Percentiles rank a stretch among this genome's conserved stretches.
Evolutionary conservation across 2,329 filamentous ascomycete species (phyloP).

Genomic region (Trichoderma cornu-damae): DNA sequence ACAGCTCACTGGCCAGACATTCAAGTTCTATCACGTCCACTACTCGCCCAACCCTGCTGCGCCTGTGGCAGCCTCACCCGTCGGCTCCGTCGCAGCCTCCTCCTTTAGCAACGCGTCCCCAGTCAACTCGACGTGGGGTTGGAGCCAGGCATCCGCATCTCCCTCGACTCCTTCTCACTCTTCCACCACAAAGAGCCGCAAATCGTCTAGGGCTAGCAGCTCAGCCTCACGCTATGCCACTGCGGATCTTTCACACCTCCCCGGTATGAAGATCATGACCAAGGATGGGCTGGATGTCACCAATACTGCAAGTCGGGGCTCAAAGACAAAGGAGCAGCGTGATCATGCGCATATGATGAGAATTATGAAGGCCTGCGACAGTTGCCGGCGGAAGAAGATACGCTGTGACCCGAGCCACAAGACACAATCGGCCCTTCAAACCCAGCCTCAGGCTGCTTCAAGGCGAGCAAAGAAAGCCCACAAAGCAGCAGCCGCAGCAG

Average conservation of each 20-base stretch:
- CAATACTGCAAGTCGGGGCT: conserved; percentile 55
- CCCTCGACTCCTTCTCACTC: conserved; percentile 29
- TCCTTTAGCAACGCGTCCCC: conserved; percentile 46
- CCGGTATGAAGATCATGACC: conserved; percentile 63
- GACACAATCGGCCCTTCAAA: conserved; percentile 38
- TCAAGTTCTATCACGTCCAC: conserved; percentile 56
- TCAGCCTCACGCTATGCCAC: conserved; percentile 28
- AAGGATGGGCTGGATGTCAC: conserved; percentile 59
- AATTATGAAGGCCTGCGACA: conserved; percentile 62
- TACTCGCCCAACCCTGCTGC: conserved; percentile 30
- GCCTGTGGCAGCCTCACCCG: conserved; percentile 38
- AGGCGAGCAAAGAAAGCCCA: conserved; percentile 43
- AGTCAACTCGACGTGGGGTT: conserved; percentile 44
- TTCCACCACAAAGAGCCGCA: conserved; percentile 24
- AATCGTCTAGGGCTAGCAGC: conserved; percentile 25
- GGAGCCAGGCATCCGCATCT: conserved; percentile 36
- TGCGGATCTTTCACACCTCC: conserved; percentile 48
- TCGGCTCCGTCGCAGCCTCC: conserved; percentile 44
- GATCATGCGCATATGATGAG: conserved; percentile 63
- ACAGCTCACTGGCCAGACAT: conserved; percentile 50
- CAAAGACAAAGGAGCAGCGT: conserved; percentile 63
- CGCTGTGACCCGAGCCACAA: conserved; percentile 58
- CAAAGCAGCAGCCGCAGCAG: conserved; percentile 22
- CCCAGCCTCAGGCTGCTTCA: conserved; percentile 27
- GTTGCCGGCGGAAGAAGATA: conserved; percentile 59